Conservation (phyloP, 495 filamentous ascomycete genomes). For the Lophiotrema nucula region DNA sequence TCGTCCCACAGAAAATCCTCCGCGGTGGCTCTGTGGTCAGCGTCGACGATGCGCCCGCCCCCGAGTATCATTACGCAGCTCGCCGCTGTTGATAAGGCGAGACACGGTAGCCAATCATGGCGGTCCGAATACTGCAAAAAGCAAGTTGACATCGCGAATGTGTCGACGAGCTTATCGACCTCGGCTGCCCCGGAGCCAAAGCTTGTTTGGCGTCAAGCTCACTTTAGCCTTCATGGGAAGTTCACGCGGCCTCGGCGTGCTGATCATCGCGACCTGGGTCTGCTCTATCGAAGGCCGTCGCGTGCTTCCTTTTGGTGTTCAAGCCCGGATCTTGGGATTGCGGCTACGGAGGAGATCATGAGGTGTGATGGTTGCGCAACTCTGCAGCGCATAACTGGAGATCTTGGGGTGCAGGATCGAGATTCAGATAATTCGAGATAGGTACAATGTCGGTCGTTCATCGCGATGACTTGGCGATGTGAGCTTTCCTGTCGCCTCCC, state of each 20-base stretch:
- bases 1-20: neutral
- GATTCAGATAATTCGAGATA: no score
- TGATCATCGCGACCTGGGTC: neutral
- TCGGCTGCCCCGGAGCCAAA: neutral
- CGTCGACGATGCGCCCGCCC: neutral
- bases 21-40: neutral
- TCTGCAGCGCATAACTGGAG: neutral
- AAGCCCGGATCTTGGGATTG: neutral
- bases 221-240: constrained; percentile 5
- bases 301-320: constrained; percentile 3
- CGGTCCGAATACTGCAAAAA: neutral
- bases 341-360: no score
- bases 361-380: neutral
- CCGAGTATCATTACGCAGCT: neutral
- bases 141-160: neutral
- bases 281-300: neutral
- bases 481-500: neutral
- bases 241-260: neutral
- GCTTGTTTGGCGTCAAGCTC: constrained; percentile 14
- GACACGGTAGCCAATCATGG: constrained; percentile 1
- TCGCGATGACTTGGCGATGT: neutral
- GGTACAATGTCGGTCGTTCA: no score
- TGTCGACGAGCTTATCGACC: constrained; percentile 7
- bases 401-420: neutral
- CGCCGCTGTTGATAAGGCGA: neutral